Base-by-base conservation (phyloP, 805 yeast genomes). In the Pichia nanzhaoensis region DNA sequence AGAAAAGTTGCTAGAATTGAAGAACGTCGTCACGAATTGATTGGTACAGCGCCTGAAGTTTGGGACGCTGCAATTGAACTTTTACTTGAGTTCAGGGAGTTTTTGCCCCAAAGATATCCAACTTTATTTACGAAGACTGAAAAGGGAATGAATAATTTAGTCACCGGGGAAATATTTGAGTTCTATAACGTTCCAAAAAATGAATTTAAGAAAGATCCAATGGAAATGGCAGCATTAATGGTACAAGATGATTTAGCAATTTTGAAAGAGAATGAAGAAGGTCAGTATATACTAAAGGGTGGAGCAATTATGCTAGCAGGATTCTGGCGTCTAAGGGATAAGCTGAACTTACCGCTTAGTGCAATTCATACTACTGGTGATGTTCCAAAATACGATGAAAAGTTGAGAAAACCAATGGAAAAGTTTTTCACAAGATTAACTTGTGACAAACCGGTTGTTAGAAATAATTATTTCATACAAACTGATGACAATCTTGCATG, bases 221-320 rank as follows among this genome's bases (percentile, higher is more conserved):
- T 74, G 73, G 60, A 70, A 37, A 75, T 78, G 58, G 77, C 79
- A 6, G 73, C 82, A 1, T 68, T 70, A 52, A 65, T 80, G 61
- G 61, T 74, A 13, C 87, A 81, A 59, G 87, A 81, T 59, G 87
- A 81, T 57, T 61, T 80, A 42, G 87, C 86, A 4, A 67, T 82
- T 19, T 76, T 81, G 83, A 62, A 79, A 42, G 87, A 82, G 54
- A 66, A 69, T 41, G 70, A 68, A 19, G 70, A 78, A 33, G 86
- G 84, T 8, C 71, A 75, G 42, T 80, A 78, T 55, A 64, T 64
- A 30, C 65, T 81, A 44, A 74, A 73, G 53, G 80, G 76, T 24
- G 88, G 85, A 2, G 75, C 82, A 4, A 77, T 81, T 41, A 65
- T 78, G 55, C 67, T 81, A 38, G 82, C 88, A 3, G 87, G 82